Conservation (phyloP, 306 rosid genomes). For the Quercus wislizeni region DNA sequence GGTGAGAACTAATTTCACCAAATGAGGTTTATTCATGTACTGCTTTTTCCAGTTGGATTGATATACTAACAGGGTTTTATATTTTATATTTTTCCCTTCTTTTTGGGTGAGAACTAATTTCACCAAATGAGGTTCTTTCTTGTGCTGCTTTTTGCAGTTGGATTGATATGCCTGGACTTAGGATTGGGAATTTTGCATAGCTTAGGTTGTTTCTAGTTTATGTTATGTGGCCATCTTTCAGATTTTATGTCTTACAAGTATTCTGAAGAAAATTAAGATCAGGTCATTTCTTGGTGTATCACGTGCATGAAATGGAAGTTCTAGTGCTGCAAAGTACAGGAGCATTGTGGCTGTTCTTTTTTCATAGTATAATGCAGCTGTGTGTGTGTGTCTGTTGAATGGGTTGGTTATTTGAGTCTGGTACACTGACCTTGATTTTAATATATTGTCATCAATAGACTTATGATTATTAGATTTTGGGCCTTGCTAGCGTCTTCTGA, state of each 20-base stretch:
- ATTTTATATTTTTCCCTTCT: not conserved
- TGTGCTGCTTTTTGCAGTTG: not conserved
- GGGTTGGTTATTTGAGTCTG: not conserved
- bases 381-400: not conserved
- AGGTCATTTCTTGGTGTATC: not conserved
- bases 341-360: slow-evolving; percentile 10
- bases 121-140: no score
- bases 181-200: not conserved
- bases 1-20: no score
- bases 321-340: not conserved
- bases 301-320: not conserved
- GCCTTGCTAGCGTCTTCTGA: slow-evolving; percentile 4
- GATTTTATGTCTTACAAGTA: not conserved
- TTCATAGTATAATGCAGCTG: not conserved
- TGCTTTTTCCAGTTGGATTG: not conserved
- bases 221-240: not conserved
- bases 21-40: not conserved
- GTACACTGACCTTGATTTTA: slow-evolving; percentile 2
- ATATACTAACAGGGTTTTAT: no score
- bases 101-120: not conserved
- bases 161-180: not conserved
- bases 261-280: not conserved
- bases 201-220: not conserved
- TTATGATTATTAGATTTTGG: not conserved
- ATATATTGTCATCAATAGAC: not conserved